Evolutionary conservation across 352 stramenopile species (phyloP).

Genomic region (Pythium guiyangense): DNA sequence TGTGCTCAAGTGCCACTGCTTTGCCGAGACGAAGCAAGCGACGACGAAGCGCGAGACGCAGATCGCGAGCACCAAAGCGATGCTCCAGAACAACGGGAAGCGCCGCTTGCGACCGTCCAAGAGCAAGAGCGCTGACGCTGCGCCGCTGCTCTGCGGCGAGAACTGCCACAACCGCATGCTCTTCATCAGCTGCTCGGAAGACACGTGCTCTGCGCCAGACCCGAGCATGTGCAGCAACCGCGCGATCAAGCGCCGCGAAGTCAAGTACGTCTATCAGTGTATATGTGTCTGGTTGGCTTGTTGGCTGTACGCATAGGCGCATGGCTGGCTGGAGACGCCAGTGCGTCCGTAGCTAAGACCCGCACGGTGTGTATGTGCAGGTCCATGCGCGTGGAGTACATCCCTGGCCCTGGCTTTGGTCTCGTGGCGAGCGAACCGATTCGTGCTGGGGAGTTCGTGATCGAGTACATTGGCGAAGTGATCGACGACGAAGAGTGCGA

Average conservation of each 20-base stretch:
- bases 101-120: constrained; percentile 1
- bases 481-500: constrained; percentile 87
- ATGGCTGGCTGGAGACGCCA: background rate
- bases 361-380: constrained; percentile 10
- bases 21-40: constrained; percentile 30
- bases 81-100: constrained; percentile 14
- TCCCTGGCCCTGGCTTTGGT: constrained; percentile 87
- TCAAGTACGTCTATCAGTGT: constrained; percentile 41
- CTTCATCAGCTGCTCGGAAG: constrained; percentile 74
- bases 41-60: constrained; percentile 50
- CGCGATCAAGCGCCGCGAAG: constrained; percentile 57
- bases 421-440: constrained; percentile 80
- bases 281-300: background rate
- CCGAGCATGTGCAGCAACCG: constrained; percentile 67
- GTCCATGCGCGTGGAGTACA: constrained; percentile 58
- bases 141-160: constrained; percentile 40
- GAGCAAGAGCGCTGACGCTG: background rate
- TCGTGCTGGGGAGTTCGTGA: constrained; percentile 83
- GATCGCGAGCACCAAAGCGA: constrained; percentile 38
- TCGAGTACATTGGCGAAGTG: constrained; percentile 93
- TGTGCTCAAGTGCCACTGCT: constrained; percentile 78
- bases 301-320: too few species aligned
- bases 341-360: background rate
- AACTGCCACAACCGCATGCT: constrained; percentile 82
- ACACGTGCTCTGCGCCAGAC: constrained; percentile 74